These are phyloP conservation scores for Secale cereale DNA, from an alignment of 176 grass and related monocot genomes.

Conservation along the genomic window DNA sequence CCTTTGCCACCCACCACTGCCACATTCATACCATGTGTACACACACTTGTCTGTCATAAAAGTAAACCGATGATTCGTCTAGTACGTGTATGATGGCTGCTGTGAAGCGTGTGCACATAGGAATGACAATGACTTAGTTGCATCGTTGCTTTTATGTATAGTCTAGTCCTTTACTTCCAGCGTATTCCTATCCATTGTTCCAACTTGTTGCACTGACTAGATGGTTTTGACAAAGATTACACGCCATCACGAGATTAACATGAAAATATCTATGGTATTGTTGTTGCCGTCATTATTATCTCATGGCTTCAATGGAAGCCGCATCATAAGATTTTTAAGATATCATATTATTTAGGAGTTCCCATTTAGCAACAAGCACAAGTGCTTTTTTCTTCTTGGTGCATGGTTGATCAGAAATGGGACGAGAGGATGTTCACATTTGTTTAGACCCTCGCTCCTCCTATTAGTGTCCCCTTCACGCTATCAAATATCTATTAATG, in stretches of 20 bases:
- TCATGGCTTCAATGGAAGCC: neutral
- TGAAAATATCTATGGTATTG: neutral
- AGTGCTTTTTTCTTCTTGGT: neutral
- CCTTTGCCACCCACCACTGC: no score
- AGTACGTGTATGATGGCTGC: no score
- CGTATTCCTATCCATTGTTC: neutral
- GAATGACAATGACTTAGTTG: no score
- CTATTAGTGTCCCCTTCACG: neutral
- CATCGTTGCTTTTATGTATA: no score
- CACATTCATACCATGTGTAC: no score
- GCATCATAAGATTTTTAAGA: neutral
- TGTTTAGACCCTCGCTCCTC: neutral
- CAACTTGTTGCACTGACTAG: neutral
- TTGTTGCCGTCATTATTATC: neutral
- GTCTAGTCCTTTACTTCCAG: neutral
- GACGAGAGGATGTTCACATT: conserved; percentile 21
- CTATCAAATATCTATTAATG: neutral
- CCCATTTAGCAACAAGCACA: neutral
- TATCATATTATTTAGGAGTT: neutral
- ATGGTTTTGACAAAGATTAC: neutral
- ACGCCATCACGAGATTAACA: neutral
- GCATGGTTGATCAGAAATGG: neutral
- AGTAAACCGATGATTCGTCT: no score
- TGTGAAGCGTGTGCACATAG: no score
- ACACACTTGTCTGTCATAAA: no score